Evolutionary conservation across 2,329 filamentous ascomycete species (phyloP).

Genomic region (Amesomyces nigricolor): DNA sequence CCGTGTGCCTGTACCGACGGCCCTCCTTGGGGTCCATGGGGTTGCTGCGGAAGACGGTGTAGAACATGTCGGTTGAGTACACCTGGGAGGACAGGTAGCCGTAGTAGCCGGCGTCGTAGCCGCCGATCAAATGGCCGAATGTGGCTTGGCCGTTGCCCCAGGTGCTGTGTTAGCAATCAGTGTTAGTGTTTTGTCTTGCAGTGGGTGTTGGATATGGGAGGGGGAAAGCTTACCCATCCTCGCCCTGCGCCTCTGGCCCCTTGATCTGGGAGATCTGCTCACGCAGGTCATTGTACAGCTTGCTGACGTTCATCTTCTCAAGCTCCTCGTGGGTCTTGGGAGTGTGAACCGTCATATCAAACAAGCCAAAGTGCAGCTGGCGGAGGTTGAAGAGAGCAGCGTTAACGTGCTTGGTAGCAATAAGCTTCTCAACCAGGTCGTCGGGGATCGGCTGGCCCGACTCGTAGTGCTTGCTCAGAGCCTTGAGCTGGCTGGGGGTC

Average conservation of each 20-base stretch:
- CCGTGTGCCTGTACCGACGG: conserved; percentile 68
- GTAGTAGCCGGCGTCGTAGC: conserved; percentile 83
- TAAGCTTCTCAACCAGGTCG: conserved; percentile 66
- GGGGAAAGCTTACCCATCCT: conserved; percentile 42
- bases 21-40: conserved; percentile 73
- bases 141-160: conserved; percentile 77
- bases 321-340: conserved; percentile 64
- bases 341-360: conserved; percentile 76
- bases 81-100: conserved; percentile 70
- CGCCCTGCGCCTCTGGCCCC: conserved; percentile 63
- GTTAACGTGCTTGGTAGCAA: conserved; percentile 75
- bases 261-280: conserved; percentile 67
- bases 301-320: conserved; percentile 58
- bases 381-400: conserved; percentile 71
- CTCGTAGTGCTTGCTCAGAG: conserved; percentile 68
- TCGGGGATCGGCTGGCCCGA: conserved; percentile 66
- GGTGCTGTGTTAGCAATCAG: conserved; percentile 36
- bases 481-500: conserved; percentile 58
- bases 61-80: conserved; percentile 83
- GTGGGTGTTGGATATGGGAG: not conserved
- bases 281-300: conserved; percentile 67
- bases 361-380: conserved; percentile 75
- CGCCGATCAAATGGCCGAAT: conserved; percentile 77
- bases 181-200: not conserved
- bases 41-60: conserved; percentile 68